Evolutionary conservation across 768 basidiomycete species (phyloP).

Genomic region (Paxillus involutus): DNA sequence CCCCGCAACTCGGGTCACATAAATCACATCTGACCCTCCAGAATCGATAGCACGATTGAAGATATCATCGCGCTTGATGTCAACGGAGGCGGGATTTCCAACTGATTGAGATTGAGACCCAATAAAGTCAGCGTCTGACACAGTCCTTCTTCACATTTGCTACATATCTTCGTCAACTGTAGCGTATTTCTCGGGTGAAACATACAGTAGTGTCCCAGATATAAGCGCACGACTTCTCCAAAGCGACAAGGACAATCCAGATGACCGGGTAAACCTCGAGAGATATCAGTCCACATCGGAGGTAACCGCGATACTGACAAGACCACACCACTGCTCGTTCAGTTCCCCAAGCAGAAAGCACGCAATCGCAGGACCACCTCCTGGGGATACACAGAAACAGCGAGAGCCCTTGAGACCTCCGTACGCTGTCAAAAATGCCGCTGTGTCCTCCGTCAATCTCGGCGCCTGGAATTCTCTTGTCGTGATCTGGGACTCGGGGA

Average conservation of each 20-base stretch:
- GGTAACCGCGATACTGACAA: slow-evolving; percentile 18
- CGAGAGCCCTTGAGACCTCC: slow-evolving; percentile 10
- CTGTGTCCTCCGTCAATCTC: slow-evolving; percentile 1
- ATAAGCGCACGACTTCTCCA: neutral
- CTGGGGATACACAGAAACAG: slow-evolving; percentile 11
- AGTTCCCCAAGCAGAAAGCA: slow-evolving; percentile 40
- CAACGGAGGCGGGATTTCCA: too few relatives aligned
- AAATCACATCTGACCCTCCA: too few relatives aligned
- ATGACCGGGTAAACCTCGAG: neutral
- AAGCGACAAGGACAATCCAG: neutral
- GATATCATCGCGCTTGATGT: too few relatives aligned
- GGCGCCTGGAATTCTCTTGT: slow-evolving; percentile 13
- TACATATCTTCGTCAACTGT: too few relatives aligned
- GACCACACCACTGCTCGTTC: slow-evolving; percentile 21
- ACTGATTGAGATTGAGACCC: too few relatives aligned
- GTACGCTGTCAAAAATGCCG: slow-evolving; percentile 6
- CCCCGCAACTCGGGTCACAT: too few relatives aligned
- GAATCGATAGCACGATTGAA: too few relatives aligned
- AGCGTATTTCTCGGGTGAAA: too few relatives aligned
- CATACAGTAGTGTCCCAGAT: too few relatives aligned
- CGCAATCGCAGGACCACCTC: slow-evolving; percentile 25
- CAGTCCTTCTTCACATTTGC: too few relatives aligned
- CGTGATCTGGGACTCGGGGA: slow-evolving; percentile 15
- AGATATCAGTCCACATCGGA: neutral
- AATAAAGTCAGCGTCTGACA: too few relatives aligned